phyloP scores from a whole-genome alignment of 208 protist species.

The Strigomonas culicis region DNA sequence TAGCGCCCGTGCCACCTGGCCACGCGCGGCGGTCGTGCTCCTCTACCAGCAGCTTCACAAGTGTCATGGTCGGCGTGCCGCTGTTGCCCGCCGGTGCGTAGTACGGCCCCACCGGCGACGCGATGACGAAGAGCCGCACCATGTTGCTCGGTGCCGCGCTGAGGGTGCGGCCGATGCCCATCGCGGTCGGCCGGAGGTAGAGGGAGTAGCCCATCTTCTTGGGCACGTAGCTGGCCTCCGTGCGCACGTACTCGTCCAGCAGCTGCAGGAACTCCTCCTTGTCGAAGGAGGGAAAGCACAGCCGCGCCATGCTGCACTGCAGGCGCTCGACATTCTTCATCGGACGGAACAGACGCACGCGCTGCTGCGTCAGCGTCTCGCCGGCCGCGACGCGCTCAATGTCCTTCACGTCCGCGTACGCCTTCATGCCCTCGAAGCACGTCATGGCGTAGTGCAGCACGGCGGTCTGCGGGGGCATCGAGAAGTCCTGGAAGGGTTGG shows the following conservation, averaged over 20 bases:
- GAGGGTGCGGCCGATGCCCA: conserved; percentile 86
- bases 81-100: conserved; percentile 55
- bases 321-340: conserved; percentile 95
- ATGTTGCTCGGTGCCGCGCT: conserved; percentile 47
- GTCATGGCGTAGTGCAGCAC: conserved; percentile 93
- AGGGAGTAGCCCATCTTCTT: conserved; percentile 94
- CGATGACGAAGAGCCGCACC: conserved; percentile 92
- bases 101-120: conserved; percentile 98
- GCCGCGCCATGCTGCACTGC: conserved; percentile 63
- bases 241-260: conserved; percentile 90
- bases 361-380: conserved; percentile 25
- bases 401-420: conserved; percentile 87
- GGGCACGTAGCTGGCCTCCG: conserved; percentile 94
- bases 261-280: conserved; percentile 84
- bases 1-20: conserved; percentile 93
- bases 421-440: conserved; percentile 99
- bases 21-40: conserved; percentile 89
- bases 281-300: conserved; percentile 94
- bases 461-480: conserved; percentile 82
- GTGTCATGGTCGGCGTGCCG: conserved; percentile 58
- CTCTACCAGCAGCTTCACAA: conserved; percentile 92
- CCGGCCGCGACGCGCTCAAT: conserved; percentile 42
- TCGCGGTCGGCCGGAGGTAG: conserved; percentile 97
- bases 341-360: conserved; percentile 95
- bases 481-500: conserved; percentile 72